phyloP scores from a whole-genome alignment of 2,329 filamentous ascomycete genomes.

The Daldinia sp. region DNA sequence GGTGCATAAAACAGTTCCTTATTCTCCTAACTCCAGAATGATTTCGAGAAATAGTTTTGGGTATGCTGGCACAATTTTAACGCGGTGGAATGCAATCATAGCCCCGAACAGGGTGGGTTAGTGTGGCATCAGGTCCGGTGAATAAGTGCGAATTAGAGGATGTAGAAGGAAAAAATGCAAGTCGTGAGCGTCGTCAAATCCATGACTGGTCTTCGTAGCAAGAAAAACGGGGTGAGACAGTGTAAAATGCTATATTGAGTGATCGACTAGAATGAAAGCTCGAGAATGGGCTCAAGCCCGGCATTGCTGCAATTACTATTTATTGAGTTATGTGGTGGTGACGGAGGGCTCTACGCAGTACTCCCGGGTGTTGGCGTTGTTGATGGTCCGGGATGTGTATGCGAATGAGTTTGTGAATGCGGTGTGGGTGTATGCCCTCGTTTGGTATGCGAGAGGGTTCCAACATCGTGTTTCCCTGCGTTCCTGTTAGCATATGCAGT shows the following conservation, averaged over 20 bases:
- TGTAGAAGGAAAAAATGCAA: constrained; percentile 26
- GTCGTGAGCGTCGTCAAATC: constrained; percentile 42
- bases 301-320: constrained; percentile 1
- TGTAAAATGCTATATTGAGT: constrained; percentile 26
- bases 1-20: constrained; percentile 19
- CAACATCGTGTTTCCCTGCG: constrained; percentile 77
- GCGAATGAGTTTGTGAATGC: constrained; percentile 44
- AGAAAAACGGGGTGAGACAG: constrained; percentile 18
- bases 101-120: constrained; percentile 9
- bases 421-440: constrained; percentile 52
- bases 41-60: constrained; percentile 27
- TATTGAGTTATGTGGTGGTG: constrained; percentile 37
- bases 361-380: constrained; percentile 48
- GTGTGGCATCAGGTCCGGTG: constrained; percentile 13
- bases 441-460: constrained; percentile 61
- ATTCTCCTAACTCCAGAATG: constrained; percentile 35
- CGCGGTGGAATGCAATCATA: constrained; percentile 27
- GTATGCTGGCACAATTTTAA: constrained; percentile 29
- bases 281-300: not conserved
- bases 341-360: constrained; percentile 49
- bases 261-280: constrained; percentile 33
- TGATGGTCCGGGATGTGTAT: constrained; percentile 50
- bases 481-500: constrained; percentile 31
- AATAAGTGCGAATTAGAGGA: constrained; percentile 31
- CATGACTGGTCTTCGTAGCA: constrained; percentile 39